Evolutionary conservation across 2,329 filamentous ascomycete genomes (phyloP), one percentile per base, ranked within the genome.

Genomic region (Aspergillus melleus): DNA sequence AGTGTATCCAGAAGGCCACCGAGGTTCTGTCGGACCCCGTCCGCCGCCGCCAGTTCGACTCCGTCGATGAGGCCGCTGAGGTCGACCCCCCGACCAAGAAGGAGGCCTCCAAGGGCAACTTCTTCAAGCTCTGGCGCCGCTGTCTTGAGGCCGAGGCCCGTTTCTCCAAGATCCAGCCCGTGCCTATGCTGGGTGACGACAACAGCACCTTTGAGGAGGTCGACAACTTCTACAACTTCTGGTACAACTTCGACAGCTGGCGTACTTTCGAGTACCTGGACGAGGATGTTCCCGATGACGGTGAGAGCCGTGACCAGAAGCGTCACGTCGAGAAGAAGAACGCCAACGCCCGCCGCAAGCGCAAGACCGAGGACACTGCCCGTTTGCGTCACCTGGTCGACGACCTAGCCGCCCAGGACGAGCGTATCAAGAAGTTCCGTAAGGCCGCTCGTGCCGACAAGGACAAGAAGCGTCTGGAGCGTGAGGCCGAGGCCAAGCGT

Each of bases 241-340:
- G 91, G 89, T 99, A 98, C 85, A 96, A 94, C 85, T 96, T 99
- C 72, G 95, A 99, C 84, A 95, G 90, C 78, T 99, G 95, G 95
- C 86, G 95, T 63, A 88, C 90, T 2, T 99, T 99, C 72, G 95
- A 99, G 81, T 99, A 99, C 80, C 90, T 96, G 61, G 95, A 99
- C 74, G 95, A 99, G 83, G 95, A 99, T 75, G 94, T 99, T 30
- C 95, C 95, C 46, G 95, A 99, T 73, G 95, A 99, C 83, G 96
- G 95, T 78, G 95, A 98, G 83, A 96, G 93, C 83, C 93, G 95
- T 77, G 94, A 98, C 81, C 95, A 99, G 84, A 98, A 97, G 84
- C 91, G 95, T 60, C 94, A 99, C 80, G 88, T 95, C 70, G 95
- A 99, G 84, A 90, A 93, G 77, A 99, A 99, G 89, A 99, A 99